Evolutionary conservation across 352 stramenopile genomes (phyloP).

Genomic region (Phytopythium litorale): DNA sequence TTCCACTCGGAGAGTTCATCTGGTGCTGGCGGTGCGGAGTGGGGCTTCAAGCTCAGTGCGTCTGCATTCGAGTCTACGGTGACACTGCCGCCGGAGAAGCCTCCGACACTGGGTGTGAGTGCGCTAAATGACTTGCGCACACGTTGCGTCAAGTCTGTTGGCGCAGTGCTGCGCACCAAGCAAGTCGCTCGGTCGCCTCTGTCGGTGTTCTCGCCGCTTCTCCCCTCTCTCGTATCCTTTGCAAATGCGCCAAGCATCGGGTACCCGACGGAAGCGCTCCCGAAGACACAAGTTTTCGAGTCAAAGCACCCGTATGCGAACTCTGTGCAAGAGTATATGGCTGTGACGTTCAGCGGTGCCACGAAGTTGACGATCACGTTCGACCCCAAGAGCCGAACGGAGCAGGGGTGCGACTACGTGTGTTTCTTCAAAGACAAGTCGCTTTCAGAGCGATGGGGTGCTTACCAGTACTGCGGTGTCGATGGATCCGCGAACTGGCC

Average conservation of each 20-base stretch:
- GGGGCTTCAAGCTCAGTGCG: constrained; percentile 80
- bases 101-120: constrained; percentile 32
- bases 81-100: constrained; percentile 47
- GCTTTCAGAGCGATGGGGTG: constrained; percentile 57
- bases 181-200: constrained; percentile 11
- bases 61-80: constrained; percentile 57
- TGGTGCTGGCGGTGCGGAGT: constrained; percentile 34
- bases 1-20: constrained; percentile 64
- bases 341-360: constrained; percentile 69
- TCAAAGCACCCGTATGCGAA: constrained; percentile 85
- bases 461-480: constrained; percentile 58
- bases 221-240: constrained; percentile 34
- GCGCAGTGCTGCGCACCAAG: constrained; percentile 20
- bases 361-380: constrained; percentile 68
- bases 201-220: constrained; percentile 16
- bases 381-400: constrained; percentile 55
- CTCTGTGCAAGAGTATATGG: constrained; percentile 75
- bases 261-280: constrained; percentile 38
- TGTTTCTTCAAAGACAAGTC: constrained; percentile 84
- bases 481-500: constrained; percentile 80
- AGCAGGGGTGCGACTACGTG: constrained; percentile 77
- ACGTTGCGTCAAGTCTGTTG: constrained; percentile 54
- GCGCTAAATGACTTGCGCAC: constrained; percentile 54
- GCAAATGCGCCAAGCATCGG: constrained; percentile 42
- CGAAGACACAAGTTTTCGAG: constrained; percentile 70